A percentile compares a stretch with the other conserved stretches of the same genome.
These are phyloP conservation scores for Mitragyna speciosa DNA, from an alignment of 257 asterid genomes.

Conservation along the genomic window DNA sequence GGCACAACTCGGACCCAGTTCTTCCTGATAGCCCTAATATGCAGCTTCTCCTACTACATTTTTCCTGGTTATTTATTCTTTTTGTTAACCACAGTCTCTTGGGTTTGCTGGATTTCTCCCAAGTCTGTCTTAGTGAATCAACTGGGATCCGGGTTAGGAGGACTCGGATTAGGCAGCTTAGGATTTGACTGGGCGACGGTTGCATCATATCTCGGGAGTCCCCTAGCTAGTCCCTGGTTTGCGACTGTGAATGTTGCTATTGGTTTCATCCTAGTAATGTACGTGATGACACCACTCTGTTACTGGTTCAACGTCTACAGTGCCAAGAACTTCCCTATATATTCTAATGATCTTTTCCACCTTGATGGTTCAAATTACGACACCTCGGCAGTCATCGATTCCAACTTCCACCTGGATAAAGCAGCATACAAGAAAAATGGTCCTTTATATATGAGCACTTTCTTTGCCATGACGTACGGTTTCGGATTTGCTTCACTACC, in stretches of 20 bases:
- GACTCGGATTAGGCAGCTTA: conserved; percentile 46
- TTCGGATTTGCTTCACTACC: conserved; percentile 49
- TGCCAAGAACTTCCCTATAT: conserved; percentile 53
- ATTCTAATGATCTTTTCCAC: conserved; percentile 30
- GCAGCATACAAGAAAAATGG: conserved; percentile 38
- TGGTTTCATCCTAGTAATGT: conserved; percentile 39
- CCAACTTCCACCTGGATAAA: conserved; percentile 41
- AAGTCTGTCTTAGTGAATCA: conserved; percentile 39
- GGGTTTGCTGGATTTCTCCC: conserved; percentile 56
- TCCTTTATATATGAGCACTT: conserved; percentile 35
- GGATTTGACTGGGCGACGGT: conserved; percentile 51
- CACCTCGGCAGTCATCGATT: conserved; percentile 20
- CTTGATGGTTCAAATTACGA: conserved; percentile 30
- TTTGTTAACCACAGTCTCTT: conserved; percentile 41
- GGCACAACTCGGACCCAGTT: conserved; percentile 38
- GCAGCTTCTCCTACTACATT: conserved; percentile 39
- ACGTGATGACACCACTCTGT: conserved; percentile 32
- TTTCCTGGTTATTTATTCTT: conserved; percentile 43
- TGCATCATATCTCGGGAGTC: conserved; percentile 47
- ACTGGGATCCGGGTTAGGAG: conserved; percentile 45
- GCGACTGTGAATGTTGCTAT: conserved; percentile 42
- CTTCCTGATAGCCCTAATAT: conserved; percentile 38
- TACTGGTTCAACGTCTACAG: conserved; percentile 48
- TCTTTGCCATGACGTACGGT: conserved; percentile 49
- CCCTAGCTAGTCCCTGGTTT: conserved; percentile 59